phyloP scores from a whole-genome alignment of 2,329 filamentous ascomycete genomes.

The Lasiodiplodia hormozganensis region DNA sequence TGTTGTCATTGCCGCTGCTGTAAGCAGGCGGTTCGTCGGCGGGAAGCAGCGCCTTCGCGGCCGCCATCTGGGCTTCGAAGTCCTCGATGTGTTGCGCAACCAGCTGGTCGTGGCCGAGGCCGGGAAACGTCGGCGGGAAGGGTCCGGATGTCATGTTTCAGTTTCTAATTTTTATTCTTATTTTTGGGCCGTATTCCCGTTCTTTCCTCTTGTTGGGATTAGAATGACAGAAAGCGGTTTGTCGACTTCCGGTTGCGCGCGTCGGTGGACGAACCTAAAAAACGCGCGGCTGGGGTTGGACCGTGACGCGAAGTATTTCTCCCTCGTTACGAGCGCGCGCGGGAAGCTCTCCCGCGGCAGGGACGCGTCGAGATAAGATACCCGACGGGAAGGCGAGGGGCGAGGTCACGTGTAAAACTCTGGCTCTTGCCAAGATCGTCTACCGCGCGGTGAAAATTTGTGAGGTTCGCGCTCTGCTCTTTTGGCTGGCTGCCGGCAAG shows the following conservation, averaged over 20 bases:
- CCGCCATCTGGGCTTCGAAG: conserved; percentile 24
- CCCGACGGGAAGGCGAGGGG: background rate
- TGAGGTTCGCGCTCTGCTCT: background rate
- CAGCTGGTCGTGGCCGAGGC: conserved; percentile 4
- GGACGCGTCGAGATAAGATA: conserved; percentile 1
- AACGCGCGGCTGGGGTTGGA: background rate
- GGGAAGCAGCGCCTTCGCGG: background rate
- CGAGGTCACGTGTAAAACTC: background rate
- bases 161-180: background rate
- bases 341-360: background rate
- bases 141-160: background rate
- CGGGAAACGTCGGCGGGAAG: conserved; percentile 3
- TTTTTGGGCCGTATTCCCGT: background rate
- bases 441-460: background rate
- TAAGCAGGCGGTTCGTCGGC: background rate
- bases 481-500: background rate
- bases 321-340: background rate
- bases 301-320: background rate
- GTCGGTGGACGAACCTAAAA: background rate
- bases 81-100: conserved; percentile 17
- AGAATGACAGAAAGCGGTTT: background rate
- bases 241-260: background rate
- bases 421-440: background rate
- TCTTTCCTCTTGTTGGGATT: background rate
- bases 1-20: background rate